These are phyloP conservation scores for Sindora glabra DNA, from an alignment of 306 rosid species.

Conservation along the genomic window DNA sequence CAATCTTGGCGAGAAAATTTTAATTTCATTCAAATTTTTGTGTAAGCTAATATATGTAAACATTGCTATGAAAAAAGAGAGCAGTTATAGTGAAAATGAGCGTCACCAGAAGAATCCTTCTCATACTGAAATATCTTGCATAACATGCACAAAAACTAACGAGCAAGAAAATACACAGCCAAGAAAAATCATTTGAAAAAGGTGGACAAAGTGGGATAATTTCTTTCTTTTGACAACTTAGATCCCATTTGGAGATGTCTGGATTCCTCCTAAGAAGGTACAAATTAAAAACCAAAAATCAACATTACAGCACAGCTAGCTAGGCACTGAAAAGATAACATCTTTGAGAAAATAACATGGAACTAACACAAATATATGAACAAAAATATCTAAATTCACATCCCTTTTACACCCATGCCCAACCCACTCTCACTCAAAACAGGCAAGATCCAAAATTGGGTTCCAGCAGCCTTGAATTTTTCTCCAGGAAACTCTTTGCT, in stretches of 20 bases:
- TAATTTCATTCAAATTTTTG: no score
- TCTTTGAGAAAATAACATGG: conserved; percentile 4
- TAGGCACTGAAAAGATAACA: conserved; percentile 4
- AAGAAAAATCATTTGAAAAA: neutral
- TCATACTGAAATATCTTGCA: neutral
- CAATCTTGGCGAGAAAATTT: no score
- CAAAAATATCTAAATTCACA: neutral
- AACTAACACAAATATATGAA: neutral
- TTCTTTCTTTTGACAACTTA: conserved; percentile 8
- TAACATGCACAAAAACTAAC: neutral
- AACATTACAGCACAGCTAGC: conserved; percentile 8
- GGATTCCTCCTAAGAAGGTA: conserved; percentile 22
- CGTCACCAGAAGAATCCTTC: neutral
- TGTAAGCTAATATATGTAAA: no score
- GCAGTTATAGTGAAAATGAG: no score
- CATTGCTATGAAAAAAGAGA: no score
- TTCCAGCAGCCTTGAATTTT: conserved; percentile 65
- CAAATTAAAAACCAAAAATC: neutral
- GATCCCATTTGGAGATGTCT: conserved; percentile 1
- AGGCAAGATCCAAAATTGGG: no score
- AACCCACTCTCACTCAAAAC: no score
- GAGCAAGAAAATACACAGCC: no score
- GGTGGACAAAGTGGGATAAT: neutral
- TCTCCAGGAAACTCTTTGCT: conserved; percentile 67
- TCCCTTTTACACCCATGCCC: no score